These are phyloP conservation scores for Apocynum venetum DNA, from an alignment of 257 asterid genomes.

Conservation along the genomic window DNA sequence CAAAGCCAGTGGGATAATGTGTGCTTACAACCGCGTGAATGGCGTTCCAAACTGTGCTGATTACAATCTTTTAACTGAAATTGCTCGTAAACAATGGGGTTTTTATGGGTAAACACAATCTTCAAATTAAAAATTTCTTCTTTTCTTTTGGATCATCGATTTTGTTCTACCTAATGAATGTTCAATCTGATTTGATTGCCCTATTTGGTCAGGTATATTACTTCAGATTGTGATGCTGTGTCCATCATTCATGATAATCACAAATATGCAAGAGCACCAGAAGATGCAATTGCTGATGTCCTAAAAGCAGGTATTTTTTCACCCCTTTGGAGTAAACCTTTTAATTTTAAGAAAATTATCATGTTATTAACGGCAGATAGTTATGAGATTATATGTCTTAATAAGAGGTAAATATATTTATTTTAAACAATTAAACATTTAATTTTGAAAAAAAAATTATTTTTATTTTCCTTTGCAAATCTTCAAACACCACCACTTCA, in stretches of 20 bases:
- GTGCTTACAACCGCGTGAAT: slow-evolving; percentile 84
- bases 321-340: too few species aligned
- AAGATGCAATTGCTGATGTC: slow-evolving; percentile 72
- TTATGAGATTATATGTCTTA: too few species aligned
- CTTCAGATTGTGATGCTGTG: slow-evolving; percentile 85
- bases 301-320: slow-evolving; percentile 64
- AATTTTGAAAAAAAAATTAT: too few species aligned
- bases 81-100: slow-evolving; percentile 73
- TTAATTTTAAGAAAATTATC: too few species aligned
- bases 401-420: too few species aligned
- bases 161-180: neutral
- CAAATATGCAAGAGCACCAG: slow-evolving; percentile 52
- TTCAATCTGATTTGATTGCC: neutral
- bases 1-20: slow-evolving; percentile 90
- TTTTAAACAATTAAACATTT: too few species aligned
- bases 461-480: too few species aligned
- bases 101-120: slow-evolving; percentile 53
- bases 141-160: neutral
- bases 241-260: slow-evolving; percentile 47
- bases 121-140: neutral
- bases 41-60: slow-evolving; percentile 87
- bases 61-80: slow-evolving; percentile 54
- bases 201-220: slow-evolving; percentile 52
- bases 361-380: too few species aligned
- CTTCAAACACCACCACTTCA: too few species aligned